Evolutionary conservation across 2,329 filamentous ascomycete genomes (phyloP).

Genomic region (Fusarium proliferatum): DNA sequence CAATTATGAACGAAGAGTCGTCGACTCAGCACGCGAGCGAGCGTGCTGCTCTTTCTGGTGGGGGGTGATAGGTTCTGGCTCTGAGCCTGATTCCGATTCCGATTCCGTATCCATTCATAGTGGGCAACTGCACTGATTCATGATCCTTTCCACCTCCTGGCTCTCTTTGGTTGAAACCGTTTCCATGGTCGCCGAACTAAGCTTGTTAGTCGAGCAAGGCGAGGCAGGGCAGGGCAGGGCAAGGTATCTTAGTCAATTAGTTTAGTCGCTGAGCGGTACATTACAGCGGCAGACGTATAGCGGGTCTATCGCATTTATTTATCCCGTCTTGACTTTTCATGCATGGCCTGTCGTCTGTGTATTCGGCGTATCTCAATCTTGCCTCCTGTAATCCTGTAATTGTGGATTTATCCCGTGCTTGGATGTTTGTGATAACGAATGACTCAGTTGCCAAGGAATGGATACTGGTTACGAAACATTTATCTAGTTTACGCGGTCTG

Average conservation of each 20-base stretch:
- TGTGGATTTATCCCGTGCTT: neutral
- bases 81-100: neutral
- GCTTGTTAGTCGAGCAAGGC: neutral
- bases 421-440: neutral
- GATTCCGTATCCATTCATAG: neutral
- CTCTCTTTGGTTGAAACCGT: neutral
- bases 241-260: neutral
- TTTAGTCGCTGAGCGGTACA: neutral
- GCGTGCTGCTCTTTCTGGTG: neutral
- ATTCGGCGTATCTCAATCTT: neutral
- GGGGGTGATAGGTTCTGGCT: neutral
- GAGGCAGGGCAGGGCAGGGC: neutral
- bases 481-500: neutral
- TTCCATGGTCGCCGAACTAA: neutral
- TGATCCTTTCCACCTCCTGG: neutral
- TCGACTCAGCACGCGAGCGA: neutral
- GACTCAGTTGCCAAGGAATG: slow-evolving; percentile 6
- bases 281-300: neutral
- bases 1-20: neutral
- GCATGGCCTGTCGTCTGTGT: neutral
- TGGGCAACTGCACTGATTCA: slow-evolving; percentile 10
- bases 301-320: slow-evolving; percentile 5
- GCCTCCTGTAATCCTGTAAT: neutral
- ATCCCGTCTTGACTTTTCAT: neutral
- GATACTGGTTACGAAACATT: neutral